Conservation (phyloP, 2,329 filamentous ascomycete species). For the Penicillium sclerotiorum region DNA sequence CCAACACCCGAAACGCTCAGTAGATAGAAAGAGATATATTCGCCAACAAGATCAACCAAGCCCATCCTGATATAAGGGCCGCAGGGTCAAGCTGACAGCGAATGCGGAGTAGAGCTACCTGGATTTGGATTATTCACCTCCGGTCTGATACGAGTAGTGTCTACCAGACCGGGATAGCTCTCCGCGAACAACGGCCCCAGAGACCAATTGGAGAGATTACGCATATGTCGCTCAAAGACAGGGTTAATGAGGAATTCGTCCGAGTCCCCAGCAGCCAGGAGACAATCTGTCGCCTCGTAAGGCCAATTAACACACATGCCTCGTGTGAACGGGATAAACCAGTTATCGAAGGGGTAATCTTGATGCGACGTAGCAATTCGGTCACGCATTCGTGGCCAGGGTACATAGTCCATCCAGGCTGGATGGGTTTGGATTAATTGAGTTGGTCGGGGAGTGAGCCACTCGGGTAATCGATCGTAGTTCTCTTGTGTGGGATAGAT, state of each 20-base stretch:
- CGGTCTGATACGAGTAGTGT: constrained; percentile 41
- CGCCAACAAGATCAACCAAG: background rate
- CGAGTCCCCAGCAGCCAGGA: constrained; percentile 56
- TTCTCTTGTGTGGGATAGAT: constrained; percentile 78
- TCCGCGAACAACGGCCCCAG: constrained; percentile 70
- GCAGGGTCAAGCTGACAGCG: background rate
- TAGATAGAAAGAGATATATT: background rate
- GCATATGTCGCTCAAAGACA: constrained; percentile 78
- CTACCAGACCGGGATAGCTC: constrained; percentile 62
- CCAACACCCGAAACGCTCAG: constrained; percentile 2
- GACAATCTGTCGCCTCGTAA: constrained; percentile 71
- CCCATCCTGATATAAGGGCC: background rate
- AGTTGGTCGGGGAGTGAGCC: constrained; percentile 66
- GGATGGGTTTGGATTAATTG: constrained; percentile 72
- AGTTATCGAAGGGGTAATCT: constrained; percentile 72
- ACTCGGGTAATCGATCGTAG: constrained; percentile 75
- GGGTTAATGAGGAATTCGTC: constrained; percentile 80
- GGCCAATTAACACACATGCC: constrained; percentile 82
- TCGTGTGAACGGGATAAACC: constrained; percentile 79
- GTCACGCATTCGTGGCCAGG: constrained; percentile 77
- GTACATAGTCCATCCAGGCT: constrained; percentile 79
- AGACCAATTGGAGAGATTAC: constrained; percentile 78
- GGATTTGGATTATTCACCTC: constrained; percentile 8
- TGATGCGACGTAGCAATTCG: constrained; percentile 58
- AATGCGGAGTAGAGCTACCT: background rate